phyloP scores from a whole-genome alignment of 2,329 filamentous ascomycete species.

The Pestalotiopsis sp. region DNA sequence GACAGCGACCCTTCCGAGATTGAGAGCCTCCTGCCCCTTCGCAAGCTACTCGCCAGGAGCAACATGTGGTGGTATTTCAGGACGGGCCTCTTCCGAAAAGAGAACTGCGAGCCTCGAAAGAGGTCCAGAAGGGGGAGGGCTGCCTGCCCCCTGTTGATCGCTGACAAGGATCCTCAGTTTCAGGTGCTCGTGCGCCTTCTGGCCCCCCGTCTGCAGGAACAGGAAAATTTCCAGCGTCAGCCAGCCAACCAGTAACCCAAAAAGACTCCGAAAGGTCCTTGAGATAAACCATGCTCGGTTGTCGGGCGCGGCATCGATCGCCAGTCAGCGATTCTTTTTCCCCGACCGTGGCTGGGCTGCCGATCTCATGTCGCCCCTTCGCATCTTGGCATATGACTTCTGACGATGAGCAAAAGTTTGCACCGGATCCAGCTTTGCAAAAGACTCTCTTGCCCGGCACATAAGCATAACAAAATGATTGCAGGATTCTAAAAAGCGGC shows the following conservation, averaged over 20 bases:
- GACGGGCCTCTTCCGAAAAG: constrained; percentile 1
- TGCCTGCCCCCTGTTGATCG: background rate
- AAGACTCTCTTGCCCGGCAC: too few relatives aligned
- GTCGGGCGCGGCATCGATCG: background rate
- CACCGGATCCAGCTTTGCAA: too few relatives aligned
- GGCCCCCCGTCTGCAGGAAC: background rate
- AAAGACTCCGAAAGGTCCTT: background rate
- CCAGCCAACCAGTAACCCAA: background rate
- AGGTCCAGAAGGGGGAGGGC: too few relatives aligned
- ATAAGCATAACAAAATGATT: too few relatives aligned
- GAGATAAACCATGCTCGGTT: background rate
- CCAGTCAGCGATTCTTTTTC: background rate
- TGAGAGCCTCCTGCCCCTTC: background rate
- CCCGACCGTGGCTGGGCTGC: too few relatives aligned
- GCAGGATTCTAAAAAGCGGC: too few relatives aligned
- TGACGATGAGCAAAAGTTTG: too few relatives aligned
- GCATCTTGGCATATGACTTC: too few relatives aligned
- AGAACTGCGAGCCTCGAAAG: too few relatives aligned
- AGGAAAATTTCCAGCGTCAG: background rate
- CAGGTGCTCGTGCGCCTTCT: constrained; percentile 2
- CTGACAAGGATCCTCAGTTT: constrained; percentile 5
- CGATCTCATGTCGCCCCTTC: too few relatives aligned
- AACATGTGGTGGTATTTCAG: constrained; percentile 10
- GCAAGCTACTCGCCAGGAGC: background rate
- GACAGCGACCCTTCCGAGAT: background rate